Evolutionary conservation across 192 early-diverging fungal genomes (phyloP), one percentile per base, ranked within the genome.

Genomic region (Jimgerdemannia flammicorona): DNA sequence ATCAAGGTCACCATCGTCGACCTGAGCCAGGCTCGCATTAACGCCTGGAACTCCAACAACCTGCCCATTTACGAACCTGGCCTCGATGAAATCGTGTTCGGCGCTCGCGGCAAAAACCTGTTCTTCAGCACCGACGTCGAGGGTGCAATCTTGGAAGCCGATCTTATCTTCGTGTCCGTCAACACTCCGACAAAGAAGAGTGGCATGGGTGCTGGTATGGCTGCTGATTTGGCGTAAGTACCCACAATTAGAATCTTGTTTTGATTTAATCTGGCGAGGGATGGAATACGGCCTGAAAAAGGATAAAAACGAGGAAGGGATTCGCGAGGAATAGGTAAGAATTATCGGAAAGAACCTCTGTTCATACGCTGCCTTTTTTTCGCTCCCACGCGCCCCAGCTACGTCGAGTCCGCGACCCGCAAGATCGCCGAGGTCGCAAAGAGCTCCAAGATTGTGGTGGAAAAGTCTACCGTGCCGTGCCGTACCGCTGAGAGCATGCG

Each of bases 391-490:
- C 3, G 69, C 10, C 72, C 49, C 73, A 91, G 90, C 19, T 95
- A 93, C 69, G 85, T 98, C 71, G 93, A 95, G 83, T 74, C 89
- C 49, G 95, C 95, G 74, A 92, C 92, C 41, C 87, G 91, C 63
- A 84, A 89, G 73, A 96, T 98, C 78, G 96, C 96, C 7, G 83
- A 89, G 63, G 91, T 94, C 20, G 90, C 95, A 3, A 90, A 73
- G 66, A 87, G 84, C 67, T 87, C 90, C 80, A 97, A 96, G 83
- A 95, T 98, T 72, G 93, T 98, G 7, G 92, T 98, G 66, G 95
- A 96, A 80, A 97, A 96, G 85, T 96, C 95, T 3, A 98, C 96
- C 64, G 96, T 98, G 10, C 96, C 96, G 49, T 98, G 96, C 82
- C 87, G 94, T 70, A 96, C 96, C 40, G 93, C 95, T 40, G 89